These are phyloP conservation scores for Bocquillonia castaneifolia DNA, from an alignment of 441 rosid species.

Conservation along the genomic window DNA sequence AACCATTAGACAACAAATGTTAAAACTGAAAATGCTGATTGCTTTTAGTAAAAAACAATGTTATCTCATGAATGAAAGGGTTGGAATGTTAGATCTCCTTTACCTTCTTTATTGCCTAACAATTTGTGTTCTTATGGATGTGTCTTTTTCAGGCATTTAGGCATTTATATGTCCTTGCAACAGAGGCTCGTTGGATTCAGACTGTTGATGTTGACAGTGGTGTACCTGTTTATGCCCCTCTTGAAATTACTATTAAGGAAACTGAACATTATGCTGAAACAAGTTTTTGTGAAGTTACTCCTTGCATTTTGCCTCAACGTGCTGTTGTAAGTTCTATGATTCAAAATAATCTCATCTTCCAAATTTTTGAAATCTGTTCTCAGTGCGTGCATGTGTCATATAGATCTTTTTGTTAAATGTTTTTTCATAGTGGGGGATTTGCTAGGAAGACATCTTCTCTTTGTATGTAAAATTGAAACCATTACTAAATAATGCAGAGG, in stretches of 20 bases:
- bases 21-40: background rate
- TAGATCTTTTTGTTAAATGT: background rate
- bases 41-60: background rate
- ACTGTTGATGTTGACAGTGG: slow-evolving; percentile 97
- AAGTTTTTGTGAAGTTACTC: slow-evolving; percentile 82
- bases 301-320: slow-evolving; percentile 95
- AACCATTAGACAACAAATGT: slow-evolving; percentile 5
- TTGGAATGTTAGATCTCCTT: background rate
- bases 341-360: background rate
- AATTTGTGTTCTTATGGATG: slow-evolving; percentile 15
- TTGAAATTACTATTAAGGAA: slow-evolving; percentile 79
- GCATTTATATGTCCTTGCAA: slow-evolving; percentile 92
- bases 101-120: slow-evolving; percentile 15
- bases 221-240: slow-evolving; percentile 85
- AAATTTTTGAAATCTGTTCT: background rate
- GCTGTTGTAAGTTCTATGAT: slow-evolving; percentile 58
- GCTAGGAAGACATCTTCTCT: background rate
- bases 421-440: slow-evolving; percentile 19
- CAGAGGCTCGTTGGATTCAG: slow-evolving; percentile 97
- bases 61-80: background rate
- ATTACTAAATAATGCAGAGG: background rate
- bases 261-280: slow-evolving; percentile 87
- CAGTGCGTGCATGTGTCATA: background rate
- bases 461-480: background rate
- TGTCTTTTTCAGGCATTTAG: slow-evolving; percentile 78